Base-by-base conservation (phyloP, 352 stramenopile genomes). In the Phytophthora pini region DNA sequence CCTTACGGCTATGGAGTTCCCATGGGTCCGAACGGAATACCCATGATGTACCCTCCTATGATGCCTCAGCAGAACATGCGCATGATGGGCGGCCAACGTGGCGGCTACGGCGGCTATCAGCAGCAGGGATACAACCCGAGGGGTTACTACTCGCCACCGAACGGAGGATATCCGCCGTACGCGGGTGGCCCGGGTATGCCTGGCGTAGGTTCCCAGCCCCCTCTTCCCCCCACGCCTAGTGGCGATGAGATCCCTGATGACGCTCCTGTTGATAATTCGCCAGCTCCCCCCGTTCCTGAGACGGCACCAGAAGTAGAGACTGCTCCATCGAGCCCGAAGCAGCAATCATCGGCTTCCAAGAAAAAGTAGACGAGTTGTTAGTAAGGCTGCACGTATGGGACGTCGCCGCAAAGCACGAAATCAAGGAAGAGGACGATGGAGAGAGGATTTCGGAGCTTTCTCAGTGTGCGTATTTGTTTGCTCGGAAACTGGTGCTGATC, bases 31-130 rank as follows among this genome's bases (percentile, higher is more conserved):
- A 79, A 85, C 43, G 78, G 72, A 56, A 69, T 80, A 3, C 84
- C 88, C 41, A 89, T 93, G 82, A 50, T 92, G 69, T 92, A 92
- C 48, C 68, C 83, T 31, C 83, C 80, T 3, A 82, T 92, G 80
- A 84, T 90, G 70, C 72, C 72, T 15, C 86, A 88, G 55, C 82
- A 89, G 51, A 82, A 82, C 39, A 64, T 72, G 59, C 76, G 73
- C 39, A 84, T 87, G 63, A 77, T 84, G 61, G 65, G 79, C 24
- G 80, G 74, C 15, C 73, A 79, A 20, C 71, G 68, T 13, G 74
- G 61, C 10, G 58, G 57, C 22, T 84, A 85, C 32, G 68, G 74
- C n/a, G 76, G 69, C 17, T 77, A 84, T 51, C 77, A 83, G 38
- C 80, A 88, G 70, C 81, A 85, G 31, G 65, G 64, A 44, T 92